These are phyloP conservation scores for Phaeolepiota aurea DNA, from an alignment of 768 basidiomycete species.

Conservation along the genomic window DNA sequence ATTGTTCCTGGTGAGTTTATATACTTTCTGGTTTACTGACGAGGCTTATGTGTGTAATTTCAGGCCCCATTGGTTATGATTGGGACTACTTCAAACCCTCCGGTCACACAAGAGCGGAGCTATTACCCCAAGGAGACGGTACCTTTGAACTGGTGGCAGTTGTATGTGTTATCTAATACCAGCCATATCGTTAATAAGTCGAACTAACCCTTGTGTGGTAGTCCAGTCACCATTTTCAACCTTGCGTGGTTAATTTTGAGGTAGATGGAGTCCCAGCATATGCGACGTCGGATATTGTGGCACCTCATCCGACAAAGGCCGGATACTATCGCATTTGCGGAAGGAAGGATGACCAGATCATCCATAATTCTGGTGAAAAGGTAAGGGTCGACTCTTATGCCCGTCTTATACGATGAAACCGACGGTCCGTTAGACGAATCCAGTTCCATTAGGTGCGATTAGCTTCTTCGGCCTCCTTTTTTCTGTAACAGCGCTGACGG, in stretches of 20 bases:
- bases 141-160: slow-evolving; percentile 6
- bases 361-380: slow-evolving; percentile 27
- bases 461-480: slow-evolving; percentile 3
- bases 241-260: slow-evolving; percentile 16
- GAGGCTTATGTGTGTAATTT: background rate
- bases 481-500: slow-evolving; percentile 5
- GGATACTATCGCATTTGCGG: slow-evolving; percentile 22
- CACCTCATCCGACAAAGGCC: slow-evolving; percentile 24
- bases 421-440: slow-evolving; percentile 17
- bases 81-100: slow-evolving; percentile 1
- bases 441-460: slow-evolving; percentile 22
- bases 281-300: slow-evolving; percentile 23
- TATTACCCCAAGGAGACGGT: slow-evolving; percentile 5
- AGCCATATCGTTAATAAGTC: too few relatives aligned
- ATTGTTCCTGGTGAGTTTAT: slow-evolving; percentile 6
- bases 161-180: slow-evolving; percentile 4
- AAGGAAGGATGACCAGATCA: slow-evolving; percentile 31
- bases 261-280: slow-evolving; percentile 17
- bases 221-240: slow-evolving; percentile 8
- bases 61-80: background rate
- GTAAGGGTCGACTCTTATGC: slow-evolving; percentile 8
- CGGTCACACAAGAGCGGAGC: slow-evolving; percentile 1
- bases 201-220: slow-evolving; percentile 2
- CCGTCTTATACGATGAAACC: slow-evolving; percentile 7
- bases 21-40: background rate